Evolutionary conservation across 2,329 filamentous ascomycete species (phyloP), one percentile per base, ranked within the genome.

Genomic region (Sphaerulina populicola): DNA sequence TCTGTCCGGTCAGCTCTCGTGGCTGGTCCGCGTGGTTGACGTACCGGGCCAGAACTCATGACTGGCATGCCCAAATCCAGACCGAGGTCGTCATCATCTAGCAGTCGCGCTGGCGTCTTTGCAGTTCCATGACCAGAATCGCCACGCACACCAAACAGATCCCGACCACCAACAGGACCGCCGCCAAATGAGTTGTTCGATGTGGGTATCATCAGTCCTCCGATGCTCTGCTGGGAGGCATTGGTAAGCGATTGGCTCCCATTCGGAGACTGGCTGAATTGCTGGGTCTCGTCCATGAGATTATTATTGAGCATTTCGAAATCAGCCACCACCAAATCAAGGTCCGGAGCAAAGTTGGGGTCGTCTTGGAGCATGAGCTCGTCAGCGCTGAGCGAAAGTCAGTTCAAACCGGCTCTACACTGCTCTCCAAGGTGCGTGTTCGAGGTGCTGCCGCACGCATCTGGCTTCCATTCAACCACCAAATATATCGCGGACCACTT

Each of bases 331-430:
- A 82, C 79, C 21, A 88, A 72, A 31, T 74, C 72, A 31, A 82
- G 74, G 39, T 84, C 80, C 0, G 84, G 82, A 9, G 36, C 41
- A 64, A 97, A 96, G 38, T 80, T 77, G 0, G 89, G 88, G 62
- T 97, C 91, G 62, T 97, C 88, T 48, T 79, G 74, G 1, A 97
- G 74, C 2, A 88, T 73, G 50, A 96, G 81, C 59, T 90, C 83
- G 21, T 86, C 81, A 4, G 79, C 81, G 60, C 88, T 95, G 58
- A 12, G 6, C 23, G 23, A 49, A 23, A 18, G 8, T 29, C 5
- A 35, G 46, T 42, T 42, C 21, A 44, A 41, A 2, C 8, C 12
- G 39, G 15, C n/a, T 39, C 8, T 18, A 39, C n/a, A 10, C 35
- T 4, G 35, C 35, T 12, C 10, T 9, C n/a, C 5, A 15, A 1